A percentile compares a stretch with the other conserved stretches of the same genome.
These are phyloP conservation scores for Curvularia spicifera DNA, from an alignment of 2,329 filamentous ascomycete species.

Conservation along the genomic window DNA sequence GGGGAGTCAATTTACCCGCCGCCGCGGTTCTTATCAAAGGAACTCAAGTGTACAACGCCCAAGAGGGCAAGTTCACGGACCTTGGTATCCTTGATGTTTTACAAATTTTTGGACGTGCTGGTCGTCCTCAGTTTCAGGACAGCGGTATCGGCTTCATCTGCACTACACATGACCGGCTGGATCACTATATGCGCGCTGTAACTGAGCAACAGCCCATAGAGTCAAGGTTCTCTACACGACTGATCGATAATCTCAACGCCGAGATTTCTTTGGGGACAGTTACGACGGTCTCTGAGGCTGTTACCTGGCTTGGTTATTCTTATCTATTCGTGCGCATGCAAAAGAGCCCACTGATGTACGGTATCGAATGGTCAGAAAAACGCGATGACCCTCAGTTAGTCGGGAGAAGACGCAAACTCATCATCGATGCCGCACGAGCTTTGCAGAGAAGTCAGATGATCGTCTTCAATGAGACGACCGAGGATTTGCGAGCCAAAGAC, in stretches of 20 bases:
- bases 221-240: slow-evolving; percentile 89
- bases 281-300: slow-evolving; percentile 89
- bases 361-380: slow-evolving; percentile 92
- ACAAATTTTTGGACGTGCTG: slow-evolving; percentile 97
- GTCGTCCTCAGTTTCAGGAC: slow-evolving; percentile 96
- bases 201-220: slow-evolving; percentile 97
- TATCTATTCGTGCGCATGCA: slow-evolving; percentile 98
- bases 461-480: slow-evolving; percentile 93
- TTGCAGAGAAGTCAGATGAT: slow-evolving; percentile 98
- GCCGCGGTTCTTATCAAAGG: slow-evolving; percentile 98
- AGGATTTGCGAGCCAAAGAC: slow-evolving; percentile 92
- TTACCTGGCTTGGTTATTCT: slow-evolving; percentile 97
- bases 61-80: slow-evolving; percentile 96
- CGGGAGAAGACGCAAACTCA: slow-evolving; percentile 80
- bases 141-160: slow-evolving; percentile 98
- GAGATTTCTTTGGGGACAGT: slow-evolving; percentile 94
- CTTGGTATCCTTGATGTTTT: slow-evolving; percentile 95
- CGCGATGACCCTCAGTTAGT: slow-evolving; percentile 87
- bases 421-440: slow-evolving; percentile 85
- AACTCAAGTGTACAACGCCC: slow-evolving; percentile 93
- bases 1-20: slow-evolving; percentile 98
- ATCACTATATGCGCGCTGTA: slow-evolving; percentile 89
- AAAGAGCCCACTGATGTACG: slow-evolving; percentile 87
- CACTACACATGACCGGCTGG: slow-evolving; percentile 90
- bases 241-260: slow-evolving; percentile 96